These are phyloP conservation scores for Aspergillus coremiiformis DNA, from an alignment of 495 filamentous ascomycete genomes.

Conservation along the genomic window DNA sequence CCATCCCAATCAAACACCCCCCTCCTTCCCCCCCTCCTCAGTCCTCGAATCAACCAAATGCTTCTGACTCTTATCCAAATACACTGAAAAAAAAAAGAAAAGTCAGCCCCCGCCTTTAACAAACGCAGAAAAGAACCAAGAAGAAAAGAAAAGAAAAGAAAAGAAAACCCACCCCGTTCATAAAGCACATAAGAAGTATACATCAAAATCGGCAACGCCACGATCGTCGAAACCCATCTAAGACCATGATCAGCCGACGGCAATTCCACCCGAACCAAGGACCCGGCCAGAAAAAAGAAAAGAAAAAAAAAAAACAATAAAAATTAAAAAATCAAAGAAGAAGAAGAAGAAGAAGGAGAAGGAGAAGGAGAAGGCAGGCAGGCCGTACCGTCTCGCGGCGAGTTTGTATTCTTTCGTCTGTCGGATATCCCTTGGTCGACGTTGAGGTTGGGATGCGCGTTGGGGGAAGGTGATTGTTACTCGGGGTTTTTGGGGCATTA, in stretches of 20 bases:
- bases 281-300: neutral
- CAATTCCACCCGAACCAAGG: neutral
- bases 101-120: neutral
- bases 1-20: neutral
- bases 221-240: constrained; percentile 29
- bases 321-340: too few relatives aligned
- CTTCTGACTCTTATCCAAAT: constrained; percentile 20
- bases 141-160: constrained; percentile 3
- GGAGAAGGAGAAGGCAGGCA: too few relatives aligned
- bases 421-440: constrained; percentile 24
- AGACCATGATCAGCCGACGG: neutral
- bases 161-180: constrained; percentile 21
- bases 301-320: neutral
- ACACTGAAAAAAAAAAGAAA: constrained; percentile 10
- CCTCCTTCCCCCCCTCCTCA: neutral
- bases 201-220: constrained; percentile 26
- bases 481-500: constrained; percentile 9
- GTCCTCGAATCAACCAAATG: constrained; percentile 1
- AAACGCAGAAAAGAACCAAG: constrained; percentile 2
- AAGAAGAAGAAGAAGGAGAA: neutral
- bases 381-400: constrained; percentile 20
- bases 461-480: constrained; percentile 7
- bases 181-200: constrained; percentile 25
- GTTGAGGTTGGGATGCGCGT: neutral
- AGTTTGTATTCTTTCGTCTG: constrained; percentile 28